Evolutionary conservation across 805 yeast genomes (phyloP).

Genomic region (Cyberlindnera misumaiensis): DNA sequence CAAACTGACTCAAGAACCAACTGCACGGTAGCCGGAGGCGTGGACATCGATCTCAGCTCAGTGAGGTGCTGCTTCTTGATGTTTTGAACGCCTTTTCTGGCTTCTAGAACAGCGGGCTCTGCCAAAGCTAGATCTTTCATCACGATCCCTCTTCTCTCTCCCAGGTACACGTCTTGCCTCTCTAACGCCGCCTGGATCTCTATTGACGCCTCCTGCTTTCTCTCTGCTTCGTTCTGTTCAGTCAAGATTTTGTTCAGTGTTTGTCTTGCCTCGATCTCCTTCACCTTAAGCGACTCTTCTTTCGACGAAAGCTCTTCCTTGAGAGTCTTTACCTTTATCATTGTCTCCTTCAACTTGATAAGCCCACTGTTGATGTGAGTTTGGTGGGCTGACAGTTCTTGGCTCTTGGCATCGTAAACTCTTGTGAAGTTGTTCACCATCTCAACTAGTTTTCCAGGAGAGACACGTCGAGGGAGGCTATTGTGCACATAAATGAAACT

Average conservation of each 20-base stretch:
- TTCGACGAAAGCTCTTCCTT: slow-evolving; percentile 48
- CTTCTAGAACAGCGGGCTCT: slow-evolving; percentile 80
- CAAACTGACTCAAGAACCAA: slow-evolving; percentile 85
- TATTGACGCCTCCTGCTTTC: slow-evolving; percentile 79
- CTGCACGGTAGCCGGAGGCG: slow-evolving; percentile 87
- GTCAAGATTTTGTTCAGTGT: slow-evolving; percentile 70
- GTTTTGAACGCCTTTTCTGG: slow-evolving; percentile 83
- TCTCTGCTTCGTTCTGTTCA: slow-evolving; percentile 89
- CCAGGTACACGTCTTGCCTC: slow-evolving; percentile 57
- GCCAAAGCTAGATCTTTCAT: slow-evolving; percentile 62
- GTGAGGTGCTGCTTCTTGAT: slow-evolving; percentile 89
- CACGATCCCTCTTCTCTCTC: slow-evolving; percentile 46
- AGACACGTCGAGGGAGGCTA: slow-evolving; percentile 7
- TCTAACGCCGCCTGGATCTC: slow-evolving; percentile 66
- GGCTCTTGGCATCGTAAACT: slow-evolving; percentile 37
- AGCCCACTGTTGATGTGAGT: slow-evolving; percentile 69
- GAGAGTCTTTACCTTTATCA: slow-evolving; percentile 59
- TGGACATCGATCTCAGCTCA: slow-evolving; percentile 80
- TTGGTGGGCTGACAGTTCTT: slow-evolving; percentile 55
- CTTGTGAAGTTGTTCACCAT: slow-evolving; percentile 39
- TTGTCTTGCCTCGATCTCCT: slow-evolving; percentile 61
- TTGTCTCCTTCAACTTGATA: slow-evolving; percentile 70
- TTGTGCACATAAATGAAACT: slow-evolving; percentile 42
- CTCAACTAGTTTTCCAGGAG: slow-evolving; percentile 54
- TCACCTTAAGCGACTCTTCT: slow-evolving; percentile 39